Evolutionary conservation across 305 asterid genomes (phyloP).

Genomic region (Rubia tinctorum): DNA sequence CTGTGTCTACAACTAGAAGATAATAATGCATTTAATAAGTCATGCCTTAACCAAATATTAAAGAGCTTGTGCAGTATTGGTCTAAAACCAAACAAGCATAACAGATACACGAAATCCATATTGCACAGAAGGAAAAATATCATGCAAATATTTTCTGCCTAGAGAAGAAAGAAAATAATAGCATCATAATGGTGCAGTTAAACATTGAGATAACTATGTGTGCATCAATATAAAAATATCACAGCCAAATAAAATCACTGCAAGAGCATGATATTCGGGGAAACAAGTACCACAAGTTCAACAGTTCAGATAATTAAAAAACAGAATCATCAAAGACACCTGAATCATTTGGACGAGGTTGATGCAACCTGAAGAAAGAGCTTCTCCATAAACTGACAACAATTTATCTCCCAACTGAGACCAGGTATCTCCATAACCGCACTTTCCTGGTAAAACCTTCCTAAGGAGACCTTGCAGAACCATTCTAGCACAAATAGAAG

Average conservation of each 20-base stretch:
- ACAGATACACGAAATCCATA: not conserved
- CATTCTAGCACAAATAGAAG: constrained; percentile 46
- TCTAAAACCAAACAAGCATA: constrained; percentile 4
- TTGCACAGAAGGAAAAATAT: not conserved
- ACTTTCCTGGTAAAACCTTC: constrained; percentile 47
- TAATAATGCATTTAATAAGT: not conserved
- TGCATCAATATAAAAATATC: not conserved
- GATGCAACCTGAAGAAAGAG: constrained; percentile 72
- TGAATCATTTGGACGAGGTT: constrained; percentile 87
- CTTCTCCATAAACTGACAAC: constrained; percentile 60
- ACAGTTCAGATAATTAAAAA: constrained; percentile 7
- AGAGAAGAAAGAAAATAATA: constrained; percentile 3
- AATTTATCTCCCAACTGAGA: constrained; percentile 52
- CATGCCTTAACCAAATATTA: not conserved
- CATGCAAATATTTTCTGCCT: not conserved
- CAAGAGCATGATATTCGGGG: not conserved
- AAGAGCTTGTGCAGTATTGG: not conserved
- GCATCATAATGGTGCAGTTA: not conserved
- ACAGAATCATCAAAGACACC: constrained; percentile 56
- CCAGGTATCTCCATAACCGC: constrained; percentile 66
- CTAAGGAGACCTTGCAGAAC: constrained; percentile 77
- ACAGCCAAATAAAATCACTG: not conserved
- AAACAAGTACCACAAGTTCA: not conserved
- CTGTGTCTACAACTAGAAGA: not conserved
- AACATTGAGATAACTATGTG: no score